phyloP scores from a whole-genome alignment of 371 early-diverging fungal genomes.

The Mucor circinelloides region DNA sequence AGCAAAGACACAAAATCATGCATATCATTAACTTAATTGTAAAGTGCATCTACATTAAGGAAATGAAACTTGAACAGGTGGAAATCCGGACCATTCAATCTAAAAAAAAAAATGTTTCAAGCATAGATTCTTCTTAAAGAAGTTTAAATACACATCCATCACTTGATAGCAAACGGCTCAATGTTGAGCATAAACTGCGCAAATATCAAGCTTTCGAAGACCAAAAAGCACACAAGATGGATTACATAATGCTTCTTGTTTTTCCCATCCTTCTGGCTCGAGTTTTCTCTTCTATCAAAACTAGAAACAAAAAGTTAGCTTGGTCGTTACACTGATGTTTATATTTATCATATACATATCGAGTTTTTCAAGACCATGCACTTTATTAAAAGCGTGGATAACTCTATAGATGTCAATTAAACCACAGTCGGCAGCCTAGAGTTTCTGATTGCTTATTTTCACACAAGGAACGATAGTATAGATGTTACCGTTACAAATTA shows the following conservation, averaged over 20 bases:
- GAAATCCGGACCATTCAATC: background rate
- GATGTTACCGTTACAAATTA: background rate
- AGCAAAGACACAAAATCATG: background rate
- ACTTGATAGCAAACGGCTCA: background rate
- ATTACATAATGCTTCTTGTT: background rate
- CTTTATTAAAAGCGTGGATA: too few species aligned
- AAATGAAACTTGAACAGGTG: background rate
- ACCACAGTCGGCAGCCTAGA: background rate
- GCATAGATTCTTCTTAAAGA: background rate
- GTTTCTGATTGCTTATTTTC: background rate
- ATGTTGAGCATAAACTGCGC: background rate
- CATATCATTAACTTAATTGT: background rate
- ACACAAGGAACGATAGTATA: background rate
- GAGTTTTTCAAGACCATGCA: too few species aligned
- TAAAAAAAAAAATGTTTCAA: background rate
- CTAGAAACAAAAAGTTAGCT: background rate
- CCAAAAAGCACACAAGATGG: background rate
- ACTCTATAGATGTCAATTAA: background rate
- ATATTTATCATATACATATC: background rate
- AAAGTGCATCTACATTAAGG: background rate
- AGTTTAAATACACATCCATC: background rate
- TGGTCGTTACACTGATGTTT: background rate
- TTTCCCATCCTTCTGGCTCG: background rate
- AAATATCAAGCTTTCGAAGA: background rate
- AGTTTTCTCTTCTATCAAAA: background rate